phyloP scores from a whole-genome alignment of 2,329 filamentous ascomycete genomes.

The Xenosphaeropsis pyriputrescens region DNA sequence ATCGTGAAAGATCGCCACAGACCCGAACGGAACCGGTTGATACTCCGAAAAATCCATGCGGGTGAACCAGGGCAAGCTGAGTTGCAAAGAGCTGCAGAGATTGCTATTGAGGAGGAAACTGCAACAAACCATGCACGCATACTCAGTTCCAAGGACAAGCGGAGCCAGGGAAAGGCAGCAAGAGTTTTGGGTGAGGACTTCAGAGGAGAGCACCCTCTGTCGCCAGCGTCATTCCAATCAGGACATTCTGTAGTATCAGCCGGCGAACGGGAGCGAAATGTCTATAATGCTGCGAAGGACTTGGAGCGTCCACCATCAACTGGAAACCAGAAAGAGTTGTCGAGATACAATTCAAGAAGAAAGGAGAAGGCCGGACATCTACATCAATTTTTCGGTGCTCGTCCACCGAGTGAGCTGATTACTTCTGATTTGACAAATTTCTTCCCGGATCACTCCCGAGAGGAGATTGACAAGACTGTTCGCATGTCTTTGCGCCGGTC shows the following conservation, averaged over 20 bases:
- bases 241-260: conserved; percentile 18
- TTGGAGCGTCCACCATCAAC: conserved; percentile 37
- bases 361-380: conserved; percentile 40
- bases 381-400: conserved; percentile 76
- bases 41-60: conserved; percentile 81
- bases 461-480: conserved; percentile 91
- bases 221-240: conserved; percentile 53
- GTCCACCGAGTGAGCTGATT: conserved; percentile 93
- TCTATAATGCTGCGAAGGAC: conserved; percentile 41
- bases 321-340: conserved; percentile 17
- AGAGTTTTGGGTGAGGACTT: conserved; percentile 80
- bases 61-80: conserved; percentile 82
- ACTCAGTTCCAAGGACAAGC: conserved; percentile 50
- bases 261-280: conserved; percentile 50
- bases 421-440: conserved; percentile 92
- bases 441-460: conserved; percentile 87
- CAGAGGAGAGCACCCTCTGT: conserved; percentile 69
- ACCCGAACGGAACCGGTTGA: conserved; percentile 79
- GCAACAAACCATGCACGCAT: conserved; percentile 48
- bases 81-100: conserved; percentile 72
- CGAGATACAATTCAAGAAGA: conserved; percentile 7
- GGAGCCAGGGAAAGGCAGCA: conserved; percentile 77
- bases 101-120: conserved; percentile 76
- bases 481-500: conserved; percentile 85
- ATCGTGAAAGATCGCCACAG: conserved; percentile 79